Conservation (phyloP, 2,329 filamentous ascomycete genomes). For the Ophiognomonia clavigignenti-juglandacearum region DNA sequence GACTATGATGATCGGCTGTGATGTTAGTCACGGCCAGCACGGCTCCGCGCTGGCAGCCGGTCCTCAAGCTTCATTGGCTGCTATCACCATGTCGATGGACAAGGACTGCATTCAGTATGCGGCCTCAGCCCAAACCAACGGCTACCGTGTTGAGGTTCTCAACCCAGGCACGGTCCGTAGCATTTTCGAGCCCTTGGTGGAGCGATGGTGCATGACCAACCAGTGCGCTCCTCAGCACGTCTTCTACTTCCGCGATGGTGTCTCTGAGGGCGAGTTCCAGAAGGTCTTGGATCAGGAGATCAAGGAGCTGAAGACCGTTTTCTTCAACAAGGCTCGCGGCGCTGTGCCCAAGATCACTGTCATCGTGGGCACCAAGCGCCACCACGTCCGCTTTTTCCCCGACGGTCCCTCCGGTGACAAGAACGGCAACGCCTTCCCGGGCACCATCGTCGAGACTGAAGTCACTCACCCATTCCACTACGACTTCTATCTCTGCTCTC, state of each 20-base stretch:
- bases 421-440: slow-evolving; percentile 79
- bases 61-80: slow-evolving; percentile 65
- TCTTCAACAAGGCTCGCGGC: slow-evolving; percentile 39
- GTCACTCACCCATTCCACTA: slow-evolving; percentile 89
- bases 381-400: slow-evolving; percentile 92
- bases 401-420: slow-evolving; percentile 49
- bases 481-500: slow-evolving; percentile 69
- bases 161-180: slow-evolving; percentile 57
- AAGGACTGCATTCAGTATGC: slow-evolving; percentile 67
- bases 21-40: slow-evolving; percentile 80
- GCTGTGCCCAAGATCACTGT: slow-evolving; percentile 67
- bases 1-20: slow-evolving; percentile 84
- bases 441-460: slow-evolving; percentile 81
- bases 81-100: slow-evolving; percentile 80
- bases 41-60: slow-evolving; percentile 45
- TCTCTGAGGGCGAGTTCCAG: slow-evolving; percentile 79
- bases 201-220: slow-evolving; percentile 57
- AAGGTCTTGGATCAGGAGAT: slow-evolving; percentile 80
- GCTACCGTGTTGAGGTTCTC: slow-evolving; percentile 76
- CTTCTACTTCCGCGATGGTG: slow-evolving; percentile 91
- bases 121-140: slow-evolving; percentile 78
- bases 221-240: slow-evolving; percentile 64
- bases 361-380: slow-evolving; percentile 85
- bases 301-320: slow-evolving; percentile 55
- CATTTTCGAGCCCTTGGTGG: slow-evolving; percentile 61